Conservation (phyloP, 129 eudicot genomes). For the Centella asiatica region DNA sequence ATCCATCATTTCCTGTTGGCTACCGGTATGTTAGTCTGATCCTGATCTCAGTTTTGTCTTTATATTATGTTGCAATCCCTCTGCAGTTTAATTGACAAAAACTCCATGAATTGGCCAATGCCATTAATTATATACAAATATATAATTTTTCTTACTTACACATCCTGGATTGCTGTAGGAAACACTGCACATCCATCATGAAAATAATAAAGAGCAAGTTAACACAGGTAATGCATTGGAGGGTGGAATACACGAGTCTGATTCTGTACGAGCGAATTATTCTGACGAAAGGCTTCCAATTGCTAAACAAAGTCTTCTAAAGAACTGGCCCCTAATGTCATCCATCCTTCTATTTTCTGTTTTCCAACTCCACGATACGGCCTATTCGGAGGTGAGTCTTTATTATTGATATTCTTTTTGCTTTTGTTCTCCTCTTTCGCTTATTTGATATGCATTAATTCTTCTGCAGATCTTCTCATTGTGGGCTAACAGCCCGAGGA, state of each 20-base stretch:
- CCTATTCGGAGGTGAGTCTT: constrained; percentile 74
- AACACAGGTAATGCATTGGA: constrained; percentile 19
- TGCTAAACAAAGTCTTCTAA: constrained; percentile 39
- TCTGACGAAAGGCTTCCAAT: constrained; percentile 12
- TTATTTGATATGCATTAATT: neutral
- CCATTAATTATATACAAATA: no score
- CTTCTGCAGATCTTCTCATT: constrained; percentile 68
- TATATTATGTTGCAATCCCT: no score
- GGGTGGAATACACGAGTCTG: constrained; percentile 9
- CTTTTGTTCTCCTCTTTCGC: neutral
- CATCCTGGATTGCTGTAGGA: constrained; percentile 27
- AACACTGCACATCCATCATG: constrained; percentile 35
- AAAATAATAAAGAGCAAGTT: neutral
- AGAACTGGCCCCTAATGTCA: constrained; percentile 93
- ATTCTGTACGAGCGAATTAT: neutral
- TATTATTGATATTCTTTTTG: neutral
- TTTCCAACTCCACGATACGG: constrained; percentile 84
- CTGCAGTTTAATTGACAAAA: no score
- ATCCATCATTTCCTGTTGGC: constrained; percentile 50
- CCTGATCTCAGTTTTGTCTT: no score
- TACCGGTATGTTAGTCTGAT: constrained; percentile 75
- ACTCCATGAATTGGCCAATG: no score
- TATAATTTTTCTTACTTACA: neutral
- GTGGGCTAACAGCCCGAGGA: constrained; percentile 89
- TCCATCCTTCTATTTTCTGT: constrained; percentile 68